Base-by-base conservation (phyloP, 371 early-diverging fungal species). In the Vittaforma corneae region DNA sequence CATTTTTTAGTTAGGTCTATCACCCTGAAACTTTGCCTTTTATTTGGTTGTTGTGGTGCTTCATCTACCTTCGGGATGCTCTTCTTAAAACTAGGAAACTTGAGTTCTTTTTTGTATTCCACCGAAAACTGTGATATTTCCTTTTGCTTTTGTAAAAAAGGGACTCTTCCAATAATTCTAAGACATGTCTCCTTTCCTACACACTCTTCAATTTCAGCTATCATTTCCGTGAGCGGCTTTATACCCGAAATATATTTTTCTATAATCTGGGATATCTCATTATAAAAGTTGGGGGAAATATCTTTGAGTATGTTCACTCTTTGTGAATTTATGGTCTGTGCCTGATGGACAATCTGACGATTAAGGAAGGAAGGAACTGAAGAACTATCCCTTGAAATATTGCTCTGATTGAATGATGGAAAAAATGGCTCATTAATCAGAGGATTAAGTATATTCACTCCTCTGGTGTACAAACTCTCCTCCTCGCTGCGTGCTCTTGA, bases 71-170 rank as follows among this genome's bases (percentile, higher is more conserved):
- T 44, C 52, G 22, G 24, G 18, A 3, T 40, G 44, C 1, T 50
- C 35, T 40, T 56, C 18, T 47, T 29, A 55, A 71, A 65, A 22
- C 66, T 65, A 1, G 77, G 67, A 70, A 77, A 77, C 58, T 64
- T 57, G 26, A 74, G 67, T 28, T 46, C 22, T 44, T 70, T 71
- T 42, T 56, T 62, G 4, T 74, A 61, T 11, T 30, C 53, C 34
- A 56, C 62, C 20, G 69, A 64, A 55, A 65, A 61, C 9, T 45
- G 40, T 16, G 61, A 51, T 1, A 74, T 55, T 42, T 72, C 70
- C 5, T 52, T 50, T 34, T 61, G 64, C 18, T 58, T 47, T 26
- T 42, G 45, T 29, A 44, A 45, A 34, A 73, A 68, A 52, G 58
- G 59, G 6, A 71, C 30, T 2, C 58, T 38, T 37, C 69, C 63